Evolutionary conservation across 2,329 filamentous ascomycete species (phyloP), one percentile per base, ranked within the genome.

Genomic region (Chaetomium globosum): DNA sequence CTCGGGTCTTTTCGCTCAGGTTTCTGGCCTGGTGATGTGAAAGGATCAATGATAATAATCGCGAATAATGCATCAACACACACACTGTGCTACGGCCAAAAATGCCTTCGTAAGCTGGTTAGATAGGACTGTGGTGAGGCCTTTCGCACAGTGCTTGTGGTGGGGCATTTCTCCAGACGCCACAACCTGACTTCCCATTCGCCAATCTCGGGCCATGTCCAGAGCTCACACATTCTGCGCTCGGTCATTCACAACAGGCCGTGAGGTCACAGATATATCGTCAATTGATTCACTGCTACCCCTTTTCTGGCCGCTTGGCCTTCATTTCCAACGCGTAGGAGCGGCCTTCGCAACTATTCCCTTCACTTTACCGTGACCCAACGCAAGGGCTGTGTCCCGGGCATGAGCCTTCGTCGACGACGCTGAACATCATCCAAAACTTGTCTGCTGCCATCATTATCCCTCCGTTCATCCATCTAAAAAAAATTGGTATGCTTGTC

Each of bases 171-270:
- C 23, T 16, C 36, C 51, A 60, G 43, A 59, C 52, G 33, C 55
- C 59, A 31, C 56, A 49, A 16, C 43, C 36, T n/a, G 52, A 43
- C 26, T 48, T 61, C 51, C 58, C 57, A 68, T 67, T 70, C 59
- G 67, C 56, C 67, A 66, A 66, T 67, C 61, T 67, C 63, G 59
- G 36, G 65, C 63, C 30, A 57, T 56, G 61, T 66, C 60, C 63
- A 53, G 31, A 60, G 56, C 58, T 68, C 65, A 67, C 57, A 33
- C 59, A 21, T 39, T 63, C 52, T 28, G 31, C 57, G 55, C 30
- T 53, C n/a, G 16, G 49, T 16, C 39, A 8, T 13, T 63, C 55
- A 57, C 30, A 26, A 30, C 49, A 59, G 55, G 49, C 28, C 9
- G n/a, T 16, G 13, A 26, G 19, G 2, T 19, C 12, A 3, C 26